Base-by-base conservation (phyloP, 768 basidiomycete genomes). In the Clitopilus hobsonii region DNA sequence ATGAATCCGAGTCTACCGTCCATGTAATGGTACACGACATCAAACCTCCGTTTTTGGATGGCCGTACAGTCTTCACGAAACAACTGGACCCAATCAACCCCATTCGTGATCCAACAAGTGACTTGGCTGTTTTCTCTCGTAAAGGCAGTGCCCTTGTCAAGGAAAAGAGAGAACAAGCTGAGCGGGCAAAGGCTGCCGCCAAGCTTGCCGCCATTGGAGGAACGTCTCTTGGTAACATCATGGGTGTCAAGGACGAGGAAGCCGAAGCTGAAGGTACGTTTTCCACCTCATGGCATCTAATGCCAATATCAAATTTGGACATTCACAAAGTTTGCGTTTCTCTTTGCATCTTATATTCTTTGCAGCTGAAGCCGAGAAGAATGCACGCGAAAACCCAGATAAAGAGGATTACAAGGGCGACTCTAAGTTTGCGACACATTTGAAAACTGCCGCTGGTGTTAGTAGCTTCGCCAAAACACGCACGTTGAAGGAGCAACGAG, bases 11-110 rank as follows among this genome's bases (percentile, higher is more conserved):
- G 65, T 94, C 94, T 2, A 91, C 94, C 0, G 96, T 98, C 1
- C 97, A 98, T 65, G 93, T 99, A 53, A 91, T 99, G 76, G 90
- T 97, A 5, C 97, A 98, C 63, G 89, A 97, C 68, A 81, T 98
- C 53, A 98, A 96, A 63, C 97, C 97, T 0, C 97, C 97, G 0
- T 99, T 98, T 79, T 79, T 99, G 58, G 97, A 99, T 65, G 97
- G 97, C 0, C 89, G 92, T 22, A 93, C 91, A 0, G 91, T 98
- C 0, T 99, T 89, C 70, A 99, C 97, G 2, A 94, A 89, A 67
- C 97, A 98, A 65, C 79, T 98, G 7, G 97, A 98, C 49, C 95
- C 96, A 0, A 92, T 98, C 71, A 98, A 98, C 65, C 97, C 97
- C 2, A 91, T 98, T 59, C 85, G 91, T 38, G 97, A 99, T 66